These are phyloP conservation scores for Globisporangium iwayamae DNA, from an alignment of 352 stramenopile species.

Conservation along the genomic window DNA sequence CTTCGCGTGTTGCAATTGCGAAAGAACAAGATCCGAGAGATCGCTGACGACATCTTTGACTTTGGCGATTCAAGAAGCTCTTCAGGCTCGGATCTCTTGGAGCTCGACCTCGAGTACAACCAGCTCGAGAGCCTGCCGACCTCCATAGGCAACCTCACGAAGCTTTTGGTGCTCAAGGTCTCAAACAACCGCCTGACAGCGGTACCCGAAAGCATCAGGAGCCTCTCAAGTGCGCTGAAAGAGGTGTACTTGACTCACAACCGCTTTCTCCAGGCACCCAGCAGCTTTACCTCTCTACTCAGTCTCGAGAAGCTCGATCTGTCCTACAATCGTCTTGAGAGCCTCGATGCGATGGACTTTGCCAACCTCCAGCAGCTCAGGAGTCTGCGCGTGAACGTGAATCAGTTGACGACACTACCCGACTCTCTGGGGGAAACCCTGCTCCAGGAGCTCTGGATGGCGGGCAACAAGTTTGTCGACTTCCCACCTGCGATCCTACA, in stretches of 20 bases:
- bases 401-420: constrained; percentile 42
- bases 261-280: constrained; percentile 29
- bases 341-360: constrained; percentile 46
- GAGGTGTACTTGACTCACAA: constrained; percentile 59
- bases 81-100: constrained; percentile 29
- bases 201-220: constrained; percentile 35
- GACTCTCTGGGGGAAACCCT: constrained; percentile 31
- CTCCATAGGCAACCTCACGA: constrained; percentile 37
- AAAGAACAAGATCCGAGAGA: constrained; percentile 47
- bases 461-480: constrained; percentile 48
- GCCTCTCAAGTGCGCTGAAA: constrained; percentile 25
- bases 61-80: neutral
- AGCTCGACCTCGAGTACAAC: constrained; percentile 73
- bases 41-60: constrained; percentile 44
- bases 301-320: constrained; percentile 49
- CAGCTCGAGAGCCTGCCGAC: constrained; percentile 32
- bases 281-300: constrained; percentile 23
- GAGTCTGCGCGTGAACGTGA: constrained; percentile 42
- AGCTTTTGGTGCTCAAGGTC: constrained; percentile 36
- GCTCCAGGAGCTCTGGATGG: constrained; percentile 54
- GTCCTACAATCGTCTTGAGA: constrained; percentile 60
- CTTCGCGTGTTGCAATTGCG: constrained; percentile 61
- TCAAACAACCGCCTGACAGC: constrained; percentile 45
- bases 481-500: constrained; percentile 41
- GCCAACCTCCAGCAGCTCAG: constrained; percentile 26